Base-by-base conservation (phyloP, 2,329 filamentous ascomycete genomes). In the Fusarium sublunatum region DNA sequence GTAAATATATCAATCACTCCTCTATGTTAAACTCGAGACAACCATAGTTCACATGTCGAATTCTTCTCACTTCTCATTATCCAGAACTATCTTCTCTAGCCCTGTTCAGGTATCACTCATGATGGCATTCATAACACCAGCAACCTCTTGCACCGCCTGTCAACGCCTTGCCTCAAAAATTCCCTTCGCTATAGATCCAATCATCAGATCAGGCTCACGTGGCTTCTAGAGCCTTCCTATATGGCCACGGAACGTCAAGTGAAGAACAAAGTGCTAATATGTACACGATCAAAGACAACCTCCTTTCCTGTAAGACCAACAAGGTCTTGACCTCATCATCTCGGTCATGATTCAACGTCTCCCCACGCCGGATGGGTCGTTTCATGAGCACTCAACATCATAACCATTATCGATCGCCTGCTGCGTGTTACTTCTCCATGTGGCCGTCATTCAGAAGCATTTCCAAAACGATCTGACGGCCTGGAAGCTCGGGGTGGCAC, bases 381-480 rank as follows among this genome's bases (percentile, higher is more conserved):
- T 47, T 53, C 34, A n/a, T 57, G n/a, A 38, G 48, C 48, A 29
- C 40, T 47, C 32, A 31, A 57, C 49, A 47, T 53, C 36, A 41
- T 63, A 49, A 42, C 49, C 43, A 43, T 58, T 29, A 45, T 50
- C 48, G 40, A 38, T 40, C 51, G 15, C 34, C 49, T 10, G 13
- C 38, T 15, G 34, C 28, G 26, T 43, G 42, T 53, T 64, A 72
- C 54, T 68, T 81, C 74, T 87, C 84, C 50, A 77, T 75, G 64
- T 94, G 90, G 6, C 92, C 93, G 72, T 96, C 91, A 75, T 98
- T 98, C 68, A 98, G 84, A 65, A 97, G 79, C 84, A 99, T 84
- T 79, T 99, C 95, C 63, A 98, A 82, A 63, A 99, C 88, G 65
- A 99, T 88, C 80, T 97, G 93, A 72, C 88, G 89, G 48, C 91